Evolutionary conservation across 2,329 filamentous ascomycete genomes (phyloP).

Genomic region (Penicillium hordei): DNA sequence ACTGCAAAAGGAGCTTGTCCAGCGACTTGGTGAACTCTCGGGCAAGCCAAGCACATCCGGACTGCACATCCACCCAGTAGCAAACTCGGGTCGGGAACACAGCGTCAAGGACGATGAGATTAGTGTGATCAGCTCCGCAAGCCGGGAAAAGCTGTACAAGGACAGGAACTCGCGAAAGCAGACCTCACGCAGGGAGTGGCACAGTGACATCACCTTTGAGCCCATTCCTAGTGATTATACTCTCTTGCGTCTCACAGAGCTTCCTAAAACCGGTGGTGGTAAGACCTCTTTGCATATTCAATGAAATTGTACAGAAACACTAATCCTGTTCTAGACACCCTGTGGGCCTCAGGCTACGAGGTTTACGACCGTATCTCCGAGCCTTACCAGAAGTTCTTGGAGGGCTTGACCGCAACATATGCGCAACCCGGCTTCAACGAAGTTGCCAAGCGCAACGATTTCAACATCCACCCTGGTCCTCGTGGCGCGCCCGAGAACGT

Average conservation of each 20-base stretch:
- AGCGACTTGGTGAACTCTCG: slow-evolving; percentile 49
- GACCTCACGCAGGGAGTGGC: slow-evolving; percentile 44
- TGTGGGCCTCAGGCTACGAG: slow-evolving; percentile 48
- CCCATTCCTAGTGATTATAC: slow-evolving; percentile 50
- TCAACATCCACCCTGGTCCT: slow-evolving; percentile 29
- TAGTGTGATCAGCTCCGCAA: slow-evolving; percentile 49
- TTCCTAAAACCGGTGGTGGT: slow-evolving; percentile 46
- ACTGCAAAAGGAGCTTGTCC: slow-evolving; percentile 54
- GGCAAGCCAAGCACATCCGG: slow-evolving; percentile 49
- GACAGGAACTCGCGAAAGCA: slow-evolving; percentile 34
- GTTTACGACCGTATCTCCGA: slow-evolving; percentile 42
- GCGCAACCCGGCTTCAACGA: slow-evolving; percentile 32
- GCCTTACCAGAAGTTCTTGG: slow-evolving; percentile 41
- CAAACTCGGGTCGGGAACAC: slow-evolving; percentile 50
- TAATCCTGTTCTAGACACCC: slow-evolving; percentile 34
- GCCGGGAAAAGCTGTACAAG: slow-evolving; percentile 42
- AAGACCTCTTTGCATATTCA: background rate
- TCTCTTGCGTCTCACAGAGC: slow-evolving; percentile 46
- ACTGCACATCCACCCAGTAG: slow-evolving; percentile 50
- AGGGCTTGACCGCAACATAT: slow-evolving; percentile 41
- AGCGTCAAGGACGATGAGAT: slow-evolving; percentile 51
- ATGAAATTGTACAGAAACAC: background rate
- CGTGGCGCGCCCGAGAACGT: slow-evolving; percentile 58
- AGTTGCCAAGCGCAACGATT: slow-evolving; percentile 30
- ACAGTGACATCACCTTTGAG: slow-evolving; percentile 54